These are phyloP conservation scores for Fusarium sp. DNA, from an alignment of 2,329 filamentous ascomycete species.

Conservation along the genomic window DNA sequence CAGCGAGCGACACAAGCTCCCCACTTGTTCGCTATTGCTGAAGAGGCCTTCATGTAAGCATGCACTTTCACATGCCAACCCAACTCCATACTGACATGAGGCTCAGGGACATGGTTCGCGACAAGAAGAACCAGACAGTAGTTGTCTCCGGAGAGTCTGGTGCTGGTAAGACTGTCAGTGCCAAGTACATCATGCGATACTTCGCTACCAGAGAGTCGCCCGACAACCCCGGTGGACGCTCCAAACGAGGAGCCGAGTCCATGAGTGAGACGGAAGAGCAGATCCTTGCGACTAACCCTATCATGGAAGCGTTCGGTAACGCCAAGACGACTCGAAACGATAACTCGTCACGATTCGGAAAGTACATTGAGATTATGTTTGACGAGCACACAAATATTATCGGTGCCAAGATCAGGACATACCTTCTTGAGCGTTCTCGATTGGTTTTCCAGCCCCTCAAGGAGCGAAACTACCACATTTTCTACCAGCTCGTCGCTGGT, in stretches of 20 bases:
- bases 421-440: constrained; percentile 92
- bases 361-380: constrained; percentile 99
- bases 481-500: constrained; percentile 95
- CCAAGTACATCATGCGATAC: constrained; percentile 99
- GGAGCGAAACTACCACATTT: constrained; percentile 98
- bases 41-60: constrained; percentile 92
- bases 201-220: constrained; percentile 97
- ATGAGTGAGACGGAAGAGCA: constrained; percentile 99
- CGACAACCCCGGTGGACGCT: constrained; percentile 81
- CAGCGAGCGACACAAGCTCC: constrained; percentile 96
- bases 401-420: constrained; percentile 95
- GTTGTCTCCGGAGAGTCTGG: constrained; percentile 99
- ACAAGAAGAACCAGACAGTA: constrained; percentile 95
- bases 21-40: constrained; percentile 97
- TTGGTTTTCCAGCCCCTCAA: constrained; percentile 97
- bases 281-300: constrained; percentile 96
- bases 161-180: constrained; percentile 98
- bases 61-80: neutral
- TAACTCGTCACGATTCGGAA: constrained; percentile 98
- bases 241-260: constrained; percentile 77
- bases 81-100: constrained; percentile 48
- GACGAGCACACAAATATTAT: constrained; percentile 95
- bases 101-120: constrained; percentile 91
- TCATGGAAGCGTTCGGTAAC: constrained; percentile 99
- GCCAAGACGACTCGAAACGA: constrained; percentile 99